Conservation (phyloP, 352 stramenopile species). For the Phytophthora cryptogea region DNA sequence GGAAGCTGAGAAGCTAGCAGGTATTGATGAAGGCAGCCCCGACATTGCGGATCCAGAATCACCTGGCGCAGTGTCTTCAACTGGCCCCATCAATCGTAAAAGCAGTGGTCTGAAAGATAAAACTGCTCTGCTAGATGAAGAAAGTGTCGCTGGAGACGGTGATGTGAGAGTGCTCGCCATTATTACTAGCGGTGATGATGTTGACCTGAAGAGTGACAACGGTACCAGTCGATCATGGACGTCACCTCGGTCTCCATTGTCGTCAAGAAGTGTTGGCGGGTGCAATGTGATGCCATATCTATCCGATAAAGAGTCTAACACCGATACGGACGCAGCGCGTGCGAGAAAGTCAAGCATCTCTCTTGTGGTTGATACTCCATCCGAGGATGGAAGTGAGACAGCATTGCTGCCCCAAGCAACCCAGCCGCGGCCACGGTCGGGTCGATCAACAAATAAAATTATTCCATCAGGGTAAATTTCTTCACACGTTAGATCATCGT, state of each 20-base stretch:
- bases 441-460: constrained; percentile 40
- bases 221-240: constrained; percentile 15
- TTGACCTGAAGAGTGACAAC: neutral
- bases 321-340: neutral
- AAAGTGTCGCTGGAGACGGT: constrained; percentile 4
- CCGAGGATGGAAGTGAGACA: constrained; percentile 26
- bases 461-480: constrained; percentile 38
- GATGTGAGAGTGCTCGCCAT: constrained; percentile 26
- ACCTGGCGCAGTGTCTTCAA: neutral
- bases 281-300: constrained; percentile 33
- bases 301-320: constrained; percentile 21
- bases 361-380: constrained; percentile 12
- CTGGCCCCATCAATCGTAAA: neutral
- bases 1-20: constrained; percentile 5
- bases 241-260: constrained; percentile 12
- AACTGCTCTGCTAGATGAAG: neutral
- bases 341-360: constrained; percentile 9
- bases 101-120: constrained; percentile 3
- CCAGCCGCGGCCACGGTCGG: constrained; percentile 26
- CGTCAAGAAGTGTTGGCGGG: constrained; percentile 1
- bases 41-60: neutral
- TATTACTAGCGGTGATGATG: constrained; percentile 2
- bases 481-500: constrained; percentile 21
- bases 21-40: neutral
- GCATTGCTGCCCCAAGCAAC: constrained; percentile 12